Conservation (phyloP, 2,329 filamentous ascomycete species). For the Stenocarpella maydis region DNA sequence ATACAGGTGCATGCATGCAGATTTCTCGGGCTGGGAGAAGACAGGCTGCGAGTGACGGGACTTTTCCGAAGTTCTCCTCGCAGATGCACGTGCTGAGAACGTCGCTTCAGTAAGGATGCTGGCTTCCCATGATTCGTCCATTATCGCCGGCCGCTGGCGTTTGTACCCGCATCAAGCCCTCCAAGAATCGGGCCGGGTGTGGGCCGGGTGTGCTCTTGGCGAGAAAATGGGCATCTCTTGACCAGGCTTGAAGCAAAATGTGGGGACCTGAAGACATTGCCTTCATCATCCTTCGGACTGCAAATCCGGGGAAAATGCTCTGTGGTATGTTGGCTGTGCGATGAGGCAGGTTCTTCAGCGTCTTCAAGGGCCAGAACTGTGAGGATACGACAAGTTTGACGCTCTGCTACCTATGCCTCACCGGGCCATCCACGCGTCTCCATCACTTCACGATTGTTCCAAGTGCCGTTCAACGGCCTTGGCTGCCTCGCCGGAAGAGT, state of each 20-base stretch:
- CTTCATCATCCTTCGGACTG: background rate
- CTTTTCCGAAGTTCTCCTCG: background rate
- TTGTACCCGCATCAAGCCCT: background rate
- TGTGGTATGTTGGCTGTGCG: too few species aligned
- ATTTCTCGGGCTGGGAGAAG: background rate
- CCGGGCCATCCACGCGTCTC: background rate
- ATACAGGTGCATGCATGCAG: background rate
- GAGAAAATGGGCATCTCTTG: slow-evolving; percentile 24
- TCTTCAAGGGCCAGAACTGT: background rate
- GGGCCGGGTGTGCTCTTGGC: slow-evolving; percentile 9
- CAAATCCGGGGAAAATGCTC: background rate
- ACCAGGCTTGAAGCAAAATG: slow-evolving; percentile 14
- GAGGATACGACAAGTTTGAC: background rate
- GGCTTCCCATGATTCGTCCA: background rate
- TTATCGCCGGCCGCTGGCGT: background rate
- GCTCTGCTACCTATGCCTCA: background rate
- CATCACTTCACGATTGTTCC: background rate
- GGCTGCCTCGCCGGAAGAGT: slow-evolving; percentile 20
- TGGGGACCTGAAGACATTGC: background rate
- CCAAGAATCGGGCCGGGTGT: slow-evolving; percentile 12
- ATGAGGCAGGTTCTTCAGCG: background rate
- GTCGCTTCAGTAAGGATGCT: background rate
- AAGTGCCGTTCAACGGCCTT: slow-evolving; percentile 12
- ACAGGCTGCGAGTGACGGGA: background rate
- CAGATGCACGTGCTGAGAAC: slow-evolving; percentile 7